Conservation (phyloP, 768 basidiomycete genomes). For the Jaapia argillacea region DNA sequence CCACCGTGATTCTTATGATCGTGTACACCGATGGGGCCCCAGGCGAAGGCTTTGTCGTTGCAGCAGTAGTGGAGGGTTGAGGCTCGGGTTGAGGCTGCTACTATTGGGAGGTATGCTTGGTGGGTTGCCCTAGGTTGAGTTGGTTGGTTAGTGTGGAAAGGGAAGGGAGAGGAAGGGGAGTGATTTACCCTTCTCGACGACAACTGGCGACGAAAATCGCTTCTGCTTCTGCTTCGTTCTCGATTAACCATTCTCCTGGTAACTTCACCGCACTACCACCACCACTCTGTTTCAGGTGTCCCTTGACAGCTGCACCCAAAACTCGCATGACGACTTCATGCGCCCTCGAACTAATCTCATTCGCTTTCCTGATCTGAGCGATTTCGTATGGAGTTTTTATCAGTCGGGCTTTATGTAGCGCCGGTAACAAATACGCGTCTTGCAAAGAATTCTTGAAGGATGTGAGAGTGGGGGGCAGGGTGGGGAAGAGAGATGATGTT, state of each 20-base stretch:
- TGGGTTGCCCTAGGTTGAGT: slow-evolving; percentile 49
- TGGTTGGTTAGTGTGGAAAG: not conserved
- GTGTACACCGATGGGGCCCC: slow-evolving; percentile 58
- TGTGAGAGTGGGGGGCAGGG: slow-evolving; percentile 32
- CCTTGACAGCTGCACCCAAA: slow-evolving; percentile 63
- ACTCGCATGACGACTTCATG: slow-evolving; percentile 92
- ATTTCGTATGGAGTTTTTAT: slow-evolving; percentile 74
- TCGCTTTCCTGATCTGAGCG: slow-evolving; percentile 64
- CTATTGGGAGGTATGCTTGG: slow-evolving; percentile 90
- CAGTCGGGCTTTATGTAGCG: slow-evolving; percentile 74
- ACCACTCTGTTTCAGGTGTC: slow-evolving; percentile 34
- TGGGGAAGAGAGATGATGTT: slow-evolving; percentile 41
- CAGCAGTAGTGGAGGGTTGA: slow-evolving; percentile 93
- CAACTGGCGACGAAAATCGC: slow-evolving; percentile 90
- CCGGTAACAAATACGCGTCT: slow-evolving; percentile 58
- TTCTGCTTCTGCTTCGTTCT: slow-evolving; percentile 90
- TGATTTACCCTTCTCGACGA: slow-evolving; percentile 70
- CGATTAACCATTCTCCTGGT: slow-evolving; percentile 80
- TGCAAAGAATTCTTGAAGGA: slow-evolving; percentile 30
- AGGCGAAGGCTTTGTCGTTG: slow-evolving; percentile 80
- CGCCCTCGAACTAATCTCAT: slow-evolving; percentile 78
- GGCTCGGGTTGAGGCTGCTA: slow-evolving; percentile 78
- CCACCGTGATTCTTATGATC: slow-evolving; percentile 44
- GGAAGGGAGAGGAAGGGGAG: not conserved
- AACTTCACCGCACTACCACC: slow-evolving; percentile 33